These are phyloP conservation scores for Anthracocystis panici-leucophaei DNA, from an alignment of 1,284 basidiomycete genomes.

Conservation along the genomic window DNA sequence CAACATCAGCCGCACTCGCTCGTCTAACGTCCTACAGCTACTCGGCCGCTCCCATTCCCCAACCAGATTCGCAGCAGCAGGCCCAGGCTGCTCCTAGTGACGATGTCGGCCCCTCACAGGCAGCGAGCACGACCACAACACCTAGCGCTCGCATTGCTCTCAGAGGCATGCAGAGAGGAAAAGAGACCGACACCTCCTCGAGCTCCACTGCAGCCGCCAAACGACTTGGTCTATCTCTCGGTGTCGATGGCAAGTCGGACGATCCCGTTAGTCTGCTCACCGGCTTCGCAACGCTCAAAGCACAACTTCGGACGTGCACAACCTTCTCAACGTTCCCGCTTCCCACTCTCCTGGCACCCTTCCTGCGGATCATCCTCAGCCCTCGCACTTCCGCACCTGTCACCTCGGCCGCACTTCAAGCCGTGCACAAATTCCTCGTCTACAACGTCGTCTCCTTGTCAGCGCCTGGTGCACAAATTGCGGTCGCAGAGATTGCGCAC, in stretches of 20 bases:
- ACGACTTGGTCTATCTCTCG: constrained; percentile 29
- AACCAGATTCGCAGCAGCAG: constrained; percentile 9
- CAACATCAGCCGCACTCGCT: constrained; percentile 41
- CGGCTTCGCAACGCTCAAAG: constrained; percentile 87
- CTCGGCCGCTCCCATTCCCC: constrained; percentile 30
- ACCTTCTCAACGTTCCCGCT: constrained; percentile 55
- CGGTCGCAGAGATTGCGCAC: constrained; percentile 85
- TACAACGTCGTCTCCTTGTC: constrained; percentile 78
- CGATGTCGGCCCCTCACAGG: background rate
- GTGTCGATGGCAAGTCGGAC: constrained; percentile 36
- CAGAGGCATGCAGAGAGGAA: constrained; percentile 34
- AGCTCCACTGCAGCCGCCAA: constrained; percentile 27
- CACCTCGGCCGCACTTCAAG: constrained; percentile 86
- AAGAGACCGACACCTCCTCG: constrained; percentile 18
- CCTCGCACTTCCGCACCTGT: constrained; percentile 93
- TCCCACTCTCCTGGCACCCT: constrained; percentile 70
- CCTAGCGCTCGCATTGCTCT: constrained; percentile 38
- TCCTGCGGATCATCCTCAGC: constrained; percentile 92
- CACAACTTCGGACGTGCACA: constrained; percentile 73
- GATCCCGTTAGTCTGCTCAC: constrained; percentile 76
- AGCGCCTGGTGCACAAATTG: constrained; percentile 69
- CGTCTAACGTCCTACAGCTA: constrained; percentile 52
- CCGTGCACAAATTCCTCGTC: constrained; percentile 87
- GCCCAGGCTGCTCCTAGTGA: background rate
- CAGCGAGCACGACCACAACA: background rate